Evolutionary conservation across 2,329 filamentous ascomycete genomes (phyloP).

Genomic region (Aureobasidium sp.): DNA sequence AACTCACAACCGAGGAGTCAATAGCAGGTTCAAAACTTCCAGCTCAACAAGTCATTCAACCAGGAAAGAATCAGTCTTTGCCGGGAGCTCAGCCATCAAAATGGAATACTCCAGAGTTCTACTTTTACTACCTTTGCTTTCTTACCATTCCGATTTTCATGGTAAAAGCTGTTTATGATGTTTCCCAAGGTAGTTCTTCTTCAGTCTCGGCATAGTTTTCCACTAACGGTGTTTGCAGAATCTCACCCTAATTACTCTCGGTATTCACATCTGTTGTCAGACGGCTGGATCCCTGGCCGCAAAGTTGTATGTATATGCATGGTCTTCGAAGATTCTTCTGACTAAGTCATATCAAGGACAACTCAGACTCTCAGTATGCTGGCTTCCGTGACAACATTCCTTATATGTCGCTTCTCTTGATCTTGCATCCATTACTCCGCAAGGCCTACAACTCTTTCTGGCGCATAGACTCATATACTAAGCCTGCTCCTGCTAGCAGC

Average conservation of each 20-base stretch:
- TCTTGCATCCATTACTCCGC: conserved; percentile 72
- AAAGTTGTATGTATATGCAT: conserved; percentile 58
- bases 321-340: not conserved
- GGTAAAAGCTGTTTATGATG: conserved; percentile 82
- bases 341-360: conserved; percentile 51
- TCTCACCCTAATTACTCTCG: conserved; percentile 72
- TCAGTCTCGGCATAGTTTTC: not conserved
- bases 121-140: conserved; percentile 75
- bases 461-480: conserved; percentile 35
- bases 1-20: conserved; percentile 3
- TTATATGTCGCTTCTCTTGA: conserved; percentile 63
- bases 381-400: conserved; percentile 81
- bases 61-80: conserved; percentile 19
- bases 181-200: conserved; percentile 62
- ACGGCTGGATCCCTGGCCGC: conserved; percentile 87
- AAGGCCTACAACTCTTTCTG: conserved; percentile 55
- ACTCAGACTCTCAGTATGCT: conserved; percentile 80
- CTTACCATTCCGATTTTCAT: conserved; percentile 62
- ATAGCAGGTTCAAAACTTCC: conserved; percentile 12
- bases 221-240: conserved; percentile 40
- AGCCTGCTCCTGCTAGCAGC: conserved; percentile 28
- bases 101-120: conserved; percentile 86
- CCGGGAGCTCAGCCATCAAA: conserved; percentile 50
- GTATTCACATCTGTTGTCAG: conserved; percentile 60
- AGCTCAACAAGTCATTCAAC: conserved; percentile 21